phyloP scores from a whole-genome alignment of 2,329 filamentous ascomycete genomes.

The Pestalotiopsis sp. region DNA sequence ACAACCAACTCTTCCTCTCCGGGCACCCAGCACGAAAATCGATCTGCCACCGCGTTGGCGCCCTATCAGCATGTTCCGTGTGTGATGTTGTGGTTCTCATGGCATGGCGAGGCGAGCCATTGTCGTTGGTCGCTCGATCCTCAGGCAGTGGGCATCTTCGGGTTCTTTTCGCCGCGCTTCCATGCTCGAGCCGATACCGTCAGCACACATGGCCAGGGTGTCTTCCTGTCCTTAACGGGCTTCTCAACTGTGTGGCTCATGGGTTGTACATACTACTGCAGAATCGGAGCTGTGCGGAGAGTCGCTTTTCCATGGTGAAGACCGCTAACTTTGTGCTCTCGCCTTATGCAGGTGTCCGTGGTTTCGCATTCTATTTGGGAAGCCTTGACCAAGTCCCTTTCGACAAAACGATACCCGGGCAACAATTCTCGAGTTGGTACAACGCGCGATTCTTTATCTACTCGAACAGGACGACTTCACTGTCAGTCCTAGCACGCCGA shows the following conservation, averaged over 20 bases:
- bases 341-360: conserved; percentile 40
- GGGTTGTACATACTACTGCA: conserved; percentile 19
- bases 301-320: conserved; percentile 29
- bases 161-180: background rate
- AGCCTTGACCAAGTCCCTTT: background rate
- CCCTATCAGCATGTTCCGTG: background rate
- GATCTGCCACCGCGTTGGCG: background rate
- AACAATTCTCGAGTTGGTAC: background rate
- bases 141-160: background rate
- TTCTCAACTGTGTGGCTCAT: background rate
- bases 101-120: background rate
- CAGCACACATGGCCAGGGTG: conserved; percentile 9
- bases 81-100: background rate
- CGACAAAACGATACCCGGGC: background rate
- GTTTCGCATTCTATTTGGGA: conserved; percentile 26
- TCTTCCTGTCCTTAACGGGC: background rate
- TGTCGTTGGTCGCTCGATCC: background rate
- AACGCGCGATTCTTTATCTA: background rate
- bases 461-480: background rate
- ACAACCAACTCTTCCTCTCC: background rate
- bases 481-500: background rate
- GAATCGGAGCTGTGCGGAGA: conserved; percentile 22
- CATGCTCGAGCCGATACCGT: background rate
- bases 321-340: conserved; percentile 33
- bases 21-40: background rate